phyloP scores from a whole-genome alignment of 768 basidiomycete genomes.

The Suillus spraguei region DNA sequence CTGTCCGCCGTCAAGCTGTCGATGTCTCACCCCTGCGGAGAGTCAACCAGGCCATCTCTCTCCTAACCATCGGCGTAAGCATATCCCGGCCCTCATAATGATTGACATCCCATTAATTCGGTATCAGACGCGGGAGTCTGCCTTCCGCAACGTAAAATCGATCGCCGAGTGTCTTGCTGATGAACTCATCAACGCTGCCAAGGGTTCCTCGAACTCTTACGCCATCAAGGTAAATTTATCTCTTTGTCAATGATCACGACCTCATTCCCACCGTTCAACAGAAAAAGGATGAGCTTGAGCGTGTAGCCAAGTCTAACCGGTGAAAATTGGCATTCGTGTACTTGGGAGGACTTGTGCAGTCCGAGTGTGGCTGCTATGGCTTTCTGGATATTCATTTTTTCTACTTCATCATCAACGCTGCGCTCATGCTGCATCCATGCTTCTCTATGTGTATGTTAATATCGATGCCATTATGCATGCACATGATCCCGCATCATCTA shows the following conservation, averaged over 20 bases:
- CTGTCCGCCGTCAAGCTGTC: slow-evolving; percentile 98
- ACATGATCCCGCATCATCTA: background rate
- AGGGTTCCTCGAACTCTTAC: slow-evolving; percentile 99
- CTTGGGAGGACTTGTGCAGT: slow-evolving; percentile 17
- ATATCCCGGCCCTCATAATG: background rate
- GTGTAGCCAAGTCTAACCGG: slow-evolving; percentile 99
- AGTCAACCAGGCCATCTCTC: slow-evolving; percentile 96
- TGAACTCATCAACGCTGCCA: slow-evolving; percentile 99
- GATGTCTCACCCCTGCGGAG: slow-evolving; percentile 98
- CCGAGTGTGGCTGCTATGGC: slow-evolving; percentile 29
- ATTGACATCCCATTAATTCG: slow-evolving; percentile 10
- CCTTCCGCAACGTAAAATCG: slow-evolving; percentile 99
- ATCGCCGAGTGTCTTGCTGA: slow-evolving; percentile 99
- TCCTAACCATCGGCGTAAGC: slow-evolving; percentile 94
- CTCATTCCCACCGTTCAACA: slow-evolving; percentile 30
- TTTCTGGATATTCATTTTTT: slow-evolving; percentile 17
- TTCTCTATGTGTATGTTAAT: slow-evolving; percentile 21
- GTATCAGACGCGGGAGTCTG: slow-evolving; percentile 92
- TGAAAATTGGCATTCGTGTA: slow-evolving; percentile 50
- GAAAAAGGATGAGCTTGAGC: slow-evolving; percentile 99
- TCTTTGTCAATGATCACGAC: slow-evolving; percentile 2
- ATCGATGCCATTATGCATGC: slow-evolving; percentile 17
- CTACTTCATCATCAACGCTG: slow-evolving; percentile 16
- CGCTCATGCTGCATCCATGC: slow-evolving; percentile 27
- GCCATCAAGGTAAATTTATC: slow-evolving; percentile 86